Conservation (phyloP, 1,284 basidiomycete species). For the Megacollybia platyphylla region DNA sequence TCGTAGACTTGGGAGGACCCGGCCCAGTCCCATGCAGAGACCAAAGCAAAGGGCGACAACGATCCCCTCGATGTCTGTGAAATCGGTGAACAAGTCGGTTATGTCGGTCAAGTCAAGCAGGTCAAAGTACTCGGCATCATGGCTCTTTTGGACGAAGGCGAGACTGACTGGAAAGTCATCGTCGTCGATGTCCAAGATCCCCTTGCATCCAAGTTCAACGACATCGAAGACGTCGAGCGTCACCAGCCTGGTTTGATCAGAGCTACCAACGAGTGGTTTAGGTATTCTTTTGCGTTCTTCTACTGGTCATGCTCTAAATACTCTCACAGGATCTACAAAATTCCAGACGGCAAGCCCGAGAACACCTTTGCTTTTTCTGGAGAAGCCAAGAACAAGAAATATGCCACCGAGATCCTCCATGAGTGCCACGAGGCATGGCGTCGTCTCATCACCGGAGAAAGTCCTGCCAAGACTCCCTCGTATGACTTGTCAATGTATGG, state of each 20-base stretch:
- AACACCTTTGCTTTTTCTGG: constrained; percentile 99
- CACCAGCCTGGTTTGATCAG: constrained; percentile 95
- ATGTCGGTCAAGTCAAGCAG: constrained; percentile 97
- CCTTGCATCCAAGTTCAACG: constrained; percentile 92
- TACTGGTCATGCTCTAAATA: neutral
- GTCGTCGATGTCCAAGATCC: constrained; percentile 97
- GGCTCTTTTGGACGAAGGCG: constrained; percentile 96
- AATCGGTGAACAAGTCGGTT: constrained; percentile 98
- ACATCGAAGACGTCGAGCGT: constrained; percentile 98
- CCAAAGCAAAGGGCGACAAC: constrained; percentile 98
- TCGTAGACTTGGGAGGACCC: constrained; percentile 98
- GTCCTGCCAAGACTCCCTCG: constrained; percentile 51
- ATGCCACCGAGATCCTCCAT: constrained; percentile 96
- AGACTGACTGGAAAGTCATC: constrained; percentile 98
- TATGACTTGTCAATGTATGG: constrained; percentile 78
- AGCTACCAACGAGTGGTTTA: constrained; percentile 96
- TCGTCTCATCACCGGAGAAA: constrained; percentile 79
- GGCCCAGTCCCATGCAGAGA: constrained; percentile 79
- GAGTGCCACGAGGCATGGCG: constrained; percentile 99
- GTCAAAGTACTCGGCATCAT: constrained; percentile 99
- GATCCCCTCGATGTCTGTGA: constrained; percentile 99
- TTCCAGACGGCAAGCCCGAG: constrained; percentile 97
- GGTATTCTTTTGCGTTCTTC: constrained; percentile 28
- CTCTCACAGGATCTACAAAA: constrained; percentile 82
- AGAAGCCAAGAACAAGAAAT: constrained; percentile 99